Evolutionary conservation across 371 early-diverging fungal species (phyloP), one percentile per base, ranked within the genome.

Genomic region (Mucor mucedo): DNA sequence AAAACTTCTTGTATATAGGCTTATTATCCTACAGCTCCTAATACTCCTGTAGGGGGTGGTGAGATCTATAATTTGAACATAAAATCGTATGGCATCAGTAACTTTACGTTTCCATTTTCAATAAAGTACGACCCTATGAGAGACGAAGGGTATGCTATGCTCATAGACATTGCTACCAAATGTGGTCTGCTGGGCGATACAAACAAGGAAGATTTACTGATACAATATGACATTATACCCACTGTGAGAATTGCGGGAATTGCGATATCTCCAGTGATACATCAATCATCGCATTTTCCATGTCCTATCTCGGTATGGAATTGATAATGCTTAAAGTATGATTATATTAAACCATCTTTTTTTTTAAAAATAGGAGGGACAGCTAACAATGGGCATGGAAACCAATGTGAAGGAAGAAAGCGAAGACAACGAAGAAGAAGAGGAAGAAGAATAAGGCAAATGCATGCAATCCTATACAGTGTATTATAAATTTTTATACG

Each of bases 201-300:
- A 1, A 10, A 6, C 3, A 16, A 45, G 8, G 11, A 13, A 10
- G 61, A 62, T 4, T 39, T 79, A 16, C 52, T 62, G 29, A 65
- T 79, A 64, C 58, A 77, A 50, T 79, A 79, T 28, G 77, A 77
- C n/a, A 52, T 79, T 32, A 75, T 67, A 49, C 67, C 77, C 32
- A 75, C 73, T 3, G 52, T 79, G 42, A 65, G 59, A 59, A 68
- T 79, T 63, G 55, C 63, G 21, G 57, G 68, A 2, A 56, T 67
- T 38, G 53, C 35, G 4, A 57, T 62, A 49, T 45, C 62, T 28
- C 62, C 62, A 39, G 32, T 47, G 1, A 50, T 56, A 10, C 58
- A 32, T 33, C 53, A 62, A 21, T 58, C 62, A 38, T 44, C 58
- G 1, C 27, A 54, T 32, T 49, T 67, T 28, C 56, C 62, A 14